Evolutionary conservation across 2,329 filamentous ascomycete genomes (phyloP).

Genomic region (Aspergillus sp.): DNA sequence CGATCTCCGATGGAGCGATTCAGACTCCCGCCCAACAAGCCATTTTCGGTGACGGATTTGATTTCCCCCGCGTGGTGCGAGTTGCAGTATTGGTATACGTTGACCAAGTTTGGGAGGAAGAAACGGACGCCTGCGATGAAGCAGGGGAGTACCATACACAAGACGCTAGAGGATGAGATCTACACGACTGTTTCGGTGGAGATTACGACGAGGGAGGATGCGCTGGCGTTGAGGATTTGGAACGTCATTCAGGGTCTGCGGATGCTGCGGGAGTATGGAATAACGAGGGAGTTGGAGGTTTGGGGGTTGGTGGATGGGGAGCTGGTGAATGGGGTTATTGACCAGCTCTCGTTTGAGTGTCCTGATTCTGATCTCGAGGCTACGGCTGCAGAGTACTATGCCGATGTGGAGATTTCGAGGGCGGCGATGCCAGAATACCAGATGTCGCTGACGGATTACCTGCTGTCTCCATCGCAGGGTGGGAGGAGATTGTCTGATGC

Average conservation of each 20-base stretch:
- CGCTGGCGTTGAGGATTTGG: constrained; percentile 78
- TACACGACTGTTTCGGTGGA: constrained; percentile 71
- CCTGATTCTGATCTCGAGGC: constrained; percentile 68
- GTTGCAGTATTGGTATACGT: constrained; percentile 83
- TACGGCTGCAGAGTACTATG: constrained; percentile 44
- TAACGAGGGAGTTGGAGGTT: constrained; percentile 72
- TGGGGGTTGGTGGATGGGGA: constrained; percentile 82
- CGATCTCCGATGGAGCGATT: constrained; percentile 71
- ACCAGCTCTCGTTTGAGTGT: constrained; percentile 73
- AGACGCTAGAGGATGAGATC: constrained; percentile 78
- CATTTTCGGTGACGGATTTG: constrained; percentile 82
- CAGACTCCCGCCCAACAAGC: constrained; percentile 69
- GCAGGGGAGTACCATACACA: constrained; percentile 72
- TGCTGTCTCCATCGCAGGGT: constrained; percentile 33
- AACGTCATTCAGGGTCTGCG: constrained; percentile 84
- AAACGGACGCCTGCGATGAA: constrained; percentile 78
- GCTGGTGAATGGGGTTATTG: constrained; percentile 84
- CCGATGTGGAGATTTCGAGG: constrained; percentile 30
- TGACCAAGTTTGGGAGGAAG: constrained; percentile 72
- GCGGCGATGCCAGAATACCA: constrained; percentile 39
- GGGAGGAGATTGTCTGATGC: constrained; percentile 31
- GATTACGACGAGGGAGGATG: constrained; percentile 71
- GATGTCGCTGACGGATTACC: constrained; percentile 41
- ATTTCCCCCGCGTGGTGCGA: constrained; percentile 93
- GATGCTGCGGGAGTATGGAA: constrained; percentile 64